Conservation (phyloP, 768 basidiomycete genomes). For the Multifurca ochricompacta region DNA sequence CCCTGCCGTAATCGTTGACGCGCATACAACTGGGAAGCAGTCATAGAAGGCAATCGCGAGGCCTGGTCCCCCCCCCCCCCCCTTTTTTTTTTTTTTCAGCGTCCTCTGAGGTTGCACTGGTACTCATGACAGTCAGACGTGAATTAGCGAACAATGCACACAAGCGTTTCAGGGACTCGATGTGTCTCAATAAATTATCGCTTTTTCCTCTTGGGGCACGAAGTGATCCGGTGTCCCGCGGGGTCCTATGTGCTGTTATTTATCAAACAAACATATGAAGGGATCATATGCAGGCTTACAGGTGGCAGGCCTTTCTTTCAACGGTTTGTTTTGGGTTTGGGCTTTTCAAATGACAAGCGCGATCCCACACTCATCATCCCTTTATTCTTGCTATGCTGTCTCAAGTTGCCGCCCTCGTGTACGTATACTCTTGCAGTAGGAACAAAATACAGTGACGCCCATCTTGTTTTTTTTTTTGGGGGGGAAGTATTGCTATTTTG, state of each 20-base stretch:
- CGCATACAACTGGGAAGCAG: background rate
- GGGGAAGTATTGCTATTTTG: too few relatives aligned
- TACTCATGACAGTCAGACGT: background rate
- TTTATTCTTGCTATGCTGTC: background rate
- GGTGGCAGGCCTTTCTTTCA: background rate
- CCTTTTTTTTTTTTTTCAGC: too few relatives aligned
- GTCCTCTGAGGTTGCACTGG: background rate
- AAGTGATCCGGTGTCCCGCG: conserved; percentile 16
- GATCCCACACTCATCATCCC: background rate
- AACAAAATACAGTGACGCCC: too few relatives aligned
- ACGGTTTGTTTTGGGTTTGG: too few relatives aligned
- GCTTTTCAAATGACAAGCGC: background rate
- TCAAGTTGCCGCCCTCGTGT: background rate
- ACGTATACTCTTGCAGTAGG: background rate
- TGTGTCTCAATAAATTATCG: background rate
- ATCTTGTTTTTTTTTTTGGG: too few relatives aligned
- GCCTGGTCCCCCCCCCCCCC: too few relatives aligned
- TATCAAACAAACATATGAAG: too few relatives aligned
- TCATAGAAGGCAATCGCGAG: background rate
- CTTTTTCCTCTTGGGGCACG: background rate
- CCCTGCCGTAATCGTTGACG: background rate
- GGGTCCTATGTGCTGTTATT: background rate
- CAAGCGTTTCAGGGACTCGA: background rate
- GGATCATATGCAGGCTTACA: too few relatives aligned
- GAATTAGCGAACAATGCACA: background rate